Evolutionary conservation across 768 basidiomycete species (phyloP).

Genomic region (Lentinula edodes): DNA sequence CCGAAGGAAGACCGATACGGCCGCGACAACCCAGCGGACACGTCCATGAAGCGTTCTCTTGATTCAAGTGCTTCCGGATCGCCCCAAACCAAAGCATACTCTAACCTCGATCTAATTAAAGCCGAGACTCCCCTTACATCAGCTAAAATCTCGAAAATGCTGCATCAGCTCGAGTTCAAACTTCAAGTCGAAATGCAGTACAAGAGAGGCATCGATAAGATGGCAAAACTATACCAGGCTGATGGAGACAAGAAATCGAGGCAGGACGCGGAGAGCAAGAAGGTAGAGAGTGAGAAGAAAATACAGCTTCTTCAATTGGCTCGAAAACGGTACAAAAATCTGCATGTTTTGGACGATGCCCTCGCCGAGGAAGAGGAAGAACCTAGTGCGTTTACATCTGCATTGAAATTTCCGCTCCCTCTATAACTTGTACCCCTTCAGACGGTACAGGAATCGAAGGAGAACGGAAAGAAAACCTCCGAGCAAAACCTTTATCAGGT

Average conservation of each 20-base stretch:
- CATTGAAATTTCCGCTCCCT: slow-evolving; percentile 7
- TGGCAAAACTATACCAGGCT: slow-evolving; percentile 93
- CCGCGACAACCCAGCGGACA: slow-evolving; percentile 20
- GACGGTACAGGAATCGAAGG: slow-evolving; percentile 61
- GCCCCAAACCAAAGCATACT: slow-evolving; percentile 55
- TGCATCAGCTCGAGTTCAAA: slow-evolving; percentile 99
- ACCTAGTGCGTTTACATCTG: slow-evolving; percentile 31
- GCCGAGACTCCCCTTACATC: slow-evolving; percentile 96
- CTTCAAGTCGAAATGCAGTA: slow-evolving; percentile 97
- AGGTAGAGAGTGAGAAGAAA: slow-evolving; percentile 93
- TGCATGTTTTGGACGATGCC: slow-evolving; percentile 88
- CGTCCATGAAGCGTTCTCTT: not conserved
- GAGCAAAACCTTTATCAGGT: slow-evolving; percentile 91
- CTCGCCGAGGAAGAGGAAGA: slow-evolving; percentile 76
- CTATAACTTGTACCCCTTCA: slow-evolving; percentile 10
- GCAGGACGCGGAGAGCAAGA: slow-evolving; percentile 89
- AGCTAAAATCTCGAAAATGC: slow-evolving; percentile 94
- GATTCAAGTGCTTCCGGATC: slow-evolving; percentile 30
- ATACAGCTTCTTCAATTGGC: slow-evolving; percentile 89
- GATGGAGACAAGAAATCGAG: slow-evolving; percentile 97
- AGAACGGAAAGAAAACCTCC: slow-evolving; percentile 88
- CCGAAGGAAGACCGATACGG: slow-evolving; percentile 40
- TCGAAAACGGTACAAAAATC: slow-evolving; percentile 92
- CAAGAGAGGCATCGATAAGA: slow-evolving; percentile 97
- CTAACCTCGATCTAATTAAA: slow-evolving; percentile 91